Evolutionary conservation across 306 rosid genomes (phyloP).

Genomic region (Pueraria montana): DNA sequence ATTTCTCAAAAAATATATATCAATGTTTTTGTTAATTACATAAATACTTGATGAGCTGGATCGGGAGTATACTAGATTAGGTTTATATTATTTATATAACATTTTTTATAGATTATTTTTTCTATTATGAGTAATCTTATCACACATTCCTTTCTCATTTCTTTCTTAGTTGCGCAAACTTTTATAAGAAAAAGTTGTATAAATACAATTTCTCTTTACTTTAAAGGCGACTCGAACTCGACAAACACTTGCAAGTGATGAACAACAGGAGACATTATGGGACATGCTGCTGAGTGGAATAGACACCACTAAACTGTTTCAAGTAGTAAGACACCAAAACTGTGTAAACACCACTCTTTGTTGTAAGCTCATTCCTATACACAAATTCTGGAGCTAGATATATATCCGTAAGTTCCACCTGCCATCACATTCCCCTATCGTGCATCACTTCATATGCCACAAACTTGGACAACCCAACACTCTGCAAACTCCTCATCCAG

Average conservation of each 20-base stretch:
- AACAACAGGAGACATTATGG: conserved; percentile 96
- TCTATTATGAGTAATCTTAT: background rate
- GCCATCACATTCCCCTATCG: conserved; percentile 90
- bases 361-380: conserved; percentile 87
- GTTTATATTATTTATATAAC: background rate
- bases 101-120: too few species aligned
- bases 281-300: conserved; percentile 93
- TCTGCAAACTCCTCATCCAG: conserved; percentile 93
- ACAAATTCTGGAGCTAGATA: conserved; percentile 94
- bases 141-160: background rate
- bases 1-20: too few species aligned
- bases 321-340: conserved; percentile 85
- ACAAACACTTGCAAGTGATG: conserved; percentile 86
- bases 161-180: background rate
- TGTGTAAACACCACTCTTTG: conserved; percentile 85
- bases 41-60: too few species aligned
- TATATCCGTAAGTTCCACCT: conserved; percentile 88
- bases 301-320: conserved; percentile 77
- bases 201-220: conserved; percentile 35
- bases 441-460: conserved; percentile 94
- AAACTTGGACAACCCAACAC: conserved; percentile 87
- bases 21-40: too few species aligned
- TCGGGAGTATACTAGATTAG: too few species aligned
- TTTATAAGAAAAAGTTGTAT: background rate
- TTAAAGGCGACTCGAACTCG: conserved; percentile 61